Evolutionary conservation across 1,284 basidiomycete species (phyloP).

Genomic region (Ustilago trichophora): DNA sequence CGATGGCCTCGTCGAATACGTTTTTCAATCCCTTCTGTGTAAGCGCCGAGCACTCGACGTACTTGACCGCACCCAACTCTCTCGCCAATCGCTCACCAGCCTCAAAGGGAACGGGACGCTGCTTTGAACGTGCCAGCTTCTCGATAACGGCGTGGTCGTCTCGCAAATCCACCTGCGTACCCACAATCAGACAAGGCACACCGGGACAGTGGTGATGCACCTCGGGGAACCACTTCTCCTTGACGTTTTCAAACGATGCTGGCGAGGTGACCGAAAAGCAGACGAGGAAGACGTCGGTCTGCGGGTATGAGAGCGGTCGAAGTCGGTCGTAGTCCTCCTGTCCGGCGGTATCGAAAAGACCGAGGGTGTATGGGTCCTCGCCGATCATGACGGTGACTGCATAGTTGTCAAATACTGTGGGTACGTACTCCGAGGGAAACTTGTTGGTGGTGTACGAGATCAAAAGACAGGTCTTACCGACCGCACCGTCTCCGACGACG

Average conservation of each 20-base stretch:
- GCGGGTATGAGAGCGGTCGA: conserved; percentile 97
- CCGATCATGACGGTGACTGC: conserved; percentile 99
- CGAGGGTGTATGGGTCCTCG: conserved; percentile 97
- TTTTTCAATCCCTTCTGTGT: conserved; percentile 99
- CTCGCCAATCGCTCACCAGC: conserved; percentile 91
- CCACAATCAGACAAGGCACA: conserved; percentile 97
- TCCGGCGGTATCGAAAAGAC: conserved; percentile 97
- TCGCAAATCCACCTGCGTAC: conserved; percentile 96
- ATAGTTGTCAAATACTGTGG: conserved; percentile 93
- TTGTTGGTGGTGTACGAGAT: conserved; percentile 99
- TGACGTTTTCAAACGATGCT: conserved; percentile 99
- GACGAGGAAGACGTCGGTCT: conserved; percentile 99
- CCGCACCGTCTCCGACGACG: conserved; percentile 99
- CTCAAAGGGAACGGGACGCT: conserved; percentile 86
- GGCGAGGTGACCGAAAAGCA: conserved; percentile 99
- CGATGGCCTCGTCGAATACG: conserved; percentile 99
- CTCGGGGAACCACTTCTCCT: conserved; percentile 99
- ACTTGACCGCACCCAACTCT: conserved; percentile 97
- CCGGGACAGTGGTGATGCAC: conserved; percentile 99
- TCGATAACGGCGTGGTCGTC: conserved; percentile 92
- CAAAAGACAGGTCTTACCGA: conserved; percentile 99
- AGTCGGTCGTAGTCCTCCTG: conserved; percentile 99
- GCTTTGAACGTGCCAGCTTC: conserved; percentile 94
- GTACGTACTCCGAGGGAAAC: conserved; percentile 84
- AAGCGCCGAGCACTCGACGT: conserved; percentile 97